Percentiles rank a stretch among this genome's conserved stretches.
Evolutionary conservation across 1,284 basidiomycete species (phyloP).

Genomic region (Exobasidium cylindrosporum): DNA sequence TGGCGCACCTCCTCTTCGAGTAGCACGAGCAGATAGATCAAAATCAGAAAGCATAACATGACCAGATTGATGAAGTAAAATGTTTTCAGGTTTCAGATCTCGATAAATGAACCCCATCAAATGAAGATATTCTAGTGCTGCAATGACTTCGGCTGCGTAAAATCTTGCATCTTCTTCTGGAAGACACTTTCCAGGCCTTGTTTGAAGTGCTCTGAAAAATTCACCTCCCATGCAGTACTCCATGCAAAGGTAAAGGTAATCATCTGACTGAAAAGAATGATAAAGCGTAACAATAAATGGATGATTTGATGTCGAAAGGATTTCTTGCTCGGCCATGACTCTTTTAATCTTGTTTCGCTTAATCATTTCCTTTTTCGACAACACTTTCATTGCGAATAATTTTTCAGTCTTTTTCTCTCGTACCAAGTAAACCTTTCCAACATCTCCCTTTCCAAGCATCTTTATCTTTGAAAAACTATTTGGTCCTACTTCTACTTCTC

Average conservation of each 20-base stretch:
- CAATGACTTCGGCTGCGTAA: conserved; percentile 97
- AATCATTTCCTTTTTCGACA: conserved; percentile 55
- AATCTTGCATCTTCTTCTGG: conserved; percentile 92
- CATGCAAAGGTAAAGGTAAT: conserved; percentile 55
- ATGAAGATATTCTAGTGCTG: conserved; percentile 96
- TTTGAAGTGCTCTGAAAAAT: conserved; percentile 82
- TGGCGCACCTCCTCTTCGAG: conserved; percentile 71
- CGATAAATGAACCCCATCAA: conserved; percentile 99
- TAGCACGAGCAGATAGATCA: conserved; percentile 94
- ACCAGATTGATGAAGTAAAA: conserved; percentile 94
- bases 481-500: conserved; percentile 55
- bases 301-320: conserved; percentile 50
- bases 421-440: conserved; percentile 54
- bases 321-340: conserved; percentile 53
- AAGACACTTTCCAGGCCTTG: conserved; percentile 90
- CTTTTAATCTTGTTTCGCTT: conserved; percentile 55
- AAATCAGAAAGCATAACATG: conserved; percentile 99
- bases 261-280: conserved; percentile 53
- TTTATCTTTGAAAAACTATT: conserved; percentile 52
- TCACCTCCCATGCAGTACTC: conserved; percentile 97
- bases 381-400: conserved; percentile 54
- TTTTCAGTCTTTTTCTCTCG: conserved; percentile 45
- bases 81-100: conserved; percentile 99
- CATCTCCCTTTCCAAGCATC: conserved; percentile 55
- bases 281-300: conserved; percentile 55